Evolutionary conservation across 2,329 filamentous ascomycete species (phyloP).

Genomic region (Xylariaceae sp.): DNA sequence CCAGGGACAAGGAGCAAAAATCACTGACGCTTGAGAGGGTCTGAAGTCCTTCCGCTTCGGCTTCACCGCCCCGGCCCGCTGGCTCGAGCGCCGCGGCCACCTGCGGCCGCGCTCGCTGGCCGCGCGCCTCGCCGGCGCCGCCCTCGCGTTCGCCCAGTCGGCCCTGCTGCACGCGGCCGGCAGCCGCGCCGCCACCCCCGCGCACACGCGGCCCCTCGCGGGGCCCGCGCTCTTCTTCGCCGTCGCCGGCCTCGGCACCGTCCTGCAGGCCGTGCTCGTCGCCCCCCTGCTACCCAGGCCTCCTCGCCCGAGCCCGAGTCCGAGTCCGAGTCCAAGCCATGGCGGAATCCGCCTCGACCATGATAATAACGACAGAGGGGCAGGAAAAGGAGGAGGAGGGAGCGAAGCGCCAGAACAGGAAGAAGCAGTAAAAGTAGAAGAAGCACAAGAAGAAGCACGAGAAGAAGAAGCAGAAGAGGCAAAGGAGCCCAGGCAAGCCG

Average conservation of each 20-base stretch:
- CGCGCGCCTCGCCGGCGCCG: constrained; percentile 26
- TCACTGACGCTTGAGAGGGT: constrained; percentile 6
- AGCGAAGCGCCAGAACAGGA: too few relatives aligned
- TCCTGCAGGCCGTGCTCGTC: constrained; percentile 42
- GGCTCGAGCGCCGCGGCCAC: constrained; percentile 33
- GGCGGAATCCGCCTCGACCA: too few relatives aligned
- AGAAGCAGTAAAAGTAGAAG: too few relatives aligned
- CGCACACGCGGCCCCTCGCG: constrained; percentile 37
- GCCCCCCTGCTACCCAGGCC: background rate
- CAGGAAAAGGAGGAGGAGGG: too few relatives aligned
- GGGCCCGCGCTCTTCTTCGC: constrained; percentile 61
- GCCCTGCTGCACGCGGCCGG: constrained; percentile 65
- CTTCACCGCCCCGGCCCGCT: constrained; percentile 53
- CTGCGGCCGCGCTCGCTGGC: constrained; percentile 26
- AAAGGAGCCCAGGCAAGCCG: too few relatives aligned
- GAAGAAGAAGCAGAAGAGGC: too few relatives aligned
- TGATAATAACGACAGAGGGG: too few relatives aligned
- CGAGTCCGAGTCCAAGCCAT: constrained; percentile 30
- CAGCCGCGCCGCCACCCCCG: constrained; percentile 57
- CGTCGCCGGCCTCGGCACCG: constrained; percentile 58
- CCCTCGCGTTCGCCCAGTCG: constrained; percentile 57
- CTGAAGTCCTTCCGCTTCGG: constrained; percentile 44
- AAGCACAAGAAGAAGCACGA: too few relatives aligned
- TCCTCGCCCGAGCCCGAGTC: background rate
- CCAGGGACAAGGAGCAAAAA: too few relatives aligned